Conservation (phyloP, 345 rosid genomes). For the Psidium friedrichsthalianum region DNA sequence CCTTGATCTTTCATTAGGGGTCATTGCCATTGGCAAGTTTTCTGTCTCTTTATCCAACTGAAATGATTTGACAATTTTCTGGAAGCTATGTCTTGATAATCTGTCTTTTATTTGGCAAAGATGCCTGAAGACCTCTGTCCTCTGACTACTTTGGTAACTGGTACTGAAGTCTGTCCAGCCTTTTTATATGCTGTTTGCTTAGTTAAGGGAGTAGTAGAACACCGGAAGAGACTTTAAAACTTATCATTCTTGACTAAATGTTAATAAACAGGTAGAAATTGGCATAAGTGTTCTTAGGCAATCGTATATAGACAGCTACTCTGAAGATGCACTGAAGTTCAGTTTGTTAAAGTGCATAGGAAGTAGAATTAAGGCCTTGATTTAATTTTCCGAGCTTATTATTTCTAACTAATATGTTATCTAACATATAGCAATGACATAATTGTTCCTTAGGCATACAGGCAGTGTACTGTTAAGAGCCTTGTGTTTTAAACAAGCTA, state of each 20-base stretch:
- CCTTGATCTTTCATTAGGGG: not conserved
- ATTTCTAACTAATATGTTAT: not conserved
- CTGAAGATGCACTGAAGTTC: not conserved
- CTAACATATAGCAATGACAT: not conserved
- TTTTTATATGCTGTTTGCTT: not conserved
- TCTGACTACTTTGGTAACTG: not conserved
- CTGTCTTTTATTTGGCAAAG: not conserved
- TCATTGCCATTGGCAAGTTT: not conserved
- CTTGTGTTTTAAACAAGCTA: not conserved
- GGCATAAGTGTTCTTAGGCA: not conserved
- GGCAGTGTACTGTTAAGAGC: slow-evolving; percentile 1
- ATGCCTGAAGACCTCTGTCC: not conserved
- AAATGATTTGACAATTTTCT: not conserved
- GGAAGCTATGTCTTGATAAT: not conserved
- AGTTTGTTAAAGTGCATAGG: not conserved
- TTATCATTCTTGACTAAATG: not conserved
- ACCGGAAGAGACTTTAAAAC: not conserved
- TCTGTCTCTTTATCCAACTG: not conserved
- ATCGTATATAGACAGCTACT: not conserved
- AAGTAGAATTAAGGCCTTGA: not conserved
- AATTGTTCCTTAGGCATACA: slow-evolving; percentile 6
- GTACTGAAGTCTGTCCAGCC: not conserved
- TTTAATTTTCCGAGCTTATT: not conserved
- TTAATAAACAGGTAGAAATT: not conserved
- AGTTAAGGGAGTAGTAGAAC: not conserved